Evolutionary conservation across 345 rosid species (phyloP).

Genomic region (Gynandropsis gynandra): DNA sequence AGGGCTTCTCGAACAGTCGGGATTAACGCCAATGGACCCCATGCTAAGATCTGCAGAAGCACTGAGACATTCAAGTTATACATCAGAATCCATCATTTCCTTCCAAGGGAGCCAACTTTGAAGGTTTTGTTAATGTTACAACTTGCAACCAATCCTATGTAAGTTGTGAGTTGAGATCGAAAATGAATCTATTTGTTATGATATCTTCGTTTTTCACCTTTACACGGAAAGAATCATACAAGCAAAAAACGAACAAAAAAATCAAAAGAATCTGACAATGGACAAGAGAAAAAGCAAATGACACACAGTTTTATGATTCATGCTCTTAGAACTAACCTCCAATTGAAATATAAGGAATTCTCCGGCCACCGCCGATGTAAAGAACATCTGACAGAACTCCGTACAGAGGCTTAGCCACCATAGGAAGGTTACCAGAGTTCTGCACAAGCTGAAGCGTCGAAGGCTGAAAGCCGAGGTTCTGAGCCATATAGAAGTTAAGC

Average conservation of each 20-base stretch:
- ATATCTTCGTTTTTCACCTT: too few species aligned
- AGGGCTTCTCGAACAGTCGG: conserved; percentile 54
- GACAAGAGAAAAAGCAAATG: neutral
- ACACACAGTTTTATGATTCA: neutral
- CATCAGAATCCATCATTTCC: conserved; percentile 8
- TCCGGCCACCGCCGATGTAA: conserved; percentile 54
- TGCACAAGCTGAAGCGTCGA: conserved; percentile 81
- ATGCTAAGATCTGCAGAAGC: conserved; percentile 64
- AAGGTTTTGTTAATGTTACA: too few species aligned
- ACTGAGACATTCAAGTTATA: conserved; percentile 35
- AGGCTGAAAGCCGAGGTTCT: conserved; percentile 59
- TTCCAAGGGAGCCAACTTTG: neutral
- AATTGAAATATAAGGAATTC: conserved; percentile 74
- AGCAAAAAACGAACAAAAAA: too few species aligned
- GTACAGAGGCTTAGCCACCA: conserved; percentile 85
- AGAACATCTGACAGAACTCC: conserved; percentile 80
- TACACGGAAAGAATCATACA: too few species aligned
- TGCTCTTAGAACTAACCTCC: conserved; percentile 54
- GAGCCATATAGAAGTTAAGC: conserved; percentile 77
- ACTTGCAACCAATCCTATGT: too few species aligned
- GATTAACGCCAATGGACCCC: conserved; percentile 68
- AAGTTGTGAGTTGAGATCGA: too few species aligned
- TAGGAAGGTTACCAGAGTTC: conserved; percentile 69
- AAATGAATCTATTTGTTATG: too few species aligned
- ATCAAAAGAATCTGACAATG: neutral